These are phyloP conservation scores for Aspergillus sp. DNA, from an alignment of 2,329 filamentous ascomycete genomes.

Conservation along the genomic window DNA sequence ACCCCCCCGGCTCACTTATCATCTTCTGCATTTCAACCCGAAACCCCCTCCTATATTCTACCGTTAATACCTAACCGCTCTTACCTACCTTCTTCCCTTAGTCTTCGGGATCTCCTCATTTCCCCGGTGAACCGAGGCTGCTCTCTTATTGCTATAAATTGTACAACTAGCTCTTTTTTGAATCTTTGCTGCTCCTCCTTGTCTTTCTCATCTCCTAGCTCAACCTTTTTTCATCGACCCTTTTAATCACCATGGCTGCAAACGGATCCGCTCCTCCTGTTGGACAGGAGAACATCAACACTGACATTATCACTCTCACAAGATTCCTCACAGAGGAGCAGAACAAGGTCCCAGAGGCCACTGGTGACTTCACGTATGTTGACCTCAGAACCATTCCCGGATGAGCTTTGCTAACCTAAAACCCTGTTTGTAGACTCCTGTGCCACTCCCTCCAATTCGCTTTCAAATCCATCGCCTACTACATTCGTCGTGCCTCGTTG, in stretches of 20 bases:
- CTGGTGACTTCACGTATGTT: constrained; percentile 93
- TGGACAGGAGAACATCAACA: constrained; percentile 78
- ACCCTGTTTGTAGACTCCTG: constrained; percentile 60
- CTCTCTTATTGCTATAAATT: neutral
- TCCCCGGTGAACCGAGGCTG: constrained; percentile 28
- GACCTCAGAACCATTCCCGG: neutral
- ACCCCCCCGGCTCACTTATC: no score
- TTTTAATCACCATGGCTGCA: constrained; percentile 28
- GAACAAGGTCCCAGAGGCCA: constrained; percentile 85
- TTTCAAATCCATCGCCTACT: constrained; percentile 99
- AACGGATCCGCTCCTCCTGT: constrained; percentile 49
- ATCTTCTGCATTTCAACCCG: no score
- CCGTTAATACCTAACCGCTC: neutral
- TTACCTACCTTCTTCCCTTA: constrained; percentile 1
- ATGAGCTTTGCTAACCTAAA: no score
- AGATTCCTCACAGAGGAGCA: constrained; percentile 96
- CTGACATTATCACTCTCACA: constrained; percentile 91
- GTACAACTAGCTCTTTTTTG: neutral
- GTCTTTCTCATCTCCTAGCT: neutral
- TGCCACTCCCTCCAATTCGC: constrained; percentile 98
- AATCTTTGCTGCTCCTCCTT: constrained; percentile 2
- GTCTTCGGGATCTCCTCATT: constrained; percentile 8
- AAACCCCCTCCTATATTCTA: neutral
- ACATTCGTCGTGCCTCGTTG: constrained; percentile 90
- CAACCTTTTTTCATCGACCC: neutral